Conservation (phyloP, 768 basidiomycete species). For the Leccinum subtestaceum region DNA sequence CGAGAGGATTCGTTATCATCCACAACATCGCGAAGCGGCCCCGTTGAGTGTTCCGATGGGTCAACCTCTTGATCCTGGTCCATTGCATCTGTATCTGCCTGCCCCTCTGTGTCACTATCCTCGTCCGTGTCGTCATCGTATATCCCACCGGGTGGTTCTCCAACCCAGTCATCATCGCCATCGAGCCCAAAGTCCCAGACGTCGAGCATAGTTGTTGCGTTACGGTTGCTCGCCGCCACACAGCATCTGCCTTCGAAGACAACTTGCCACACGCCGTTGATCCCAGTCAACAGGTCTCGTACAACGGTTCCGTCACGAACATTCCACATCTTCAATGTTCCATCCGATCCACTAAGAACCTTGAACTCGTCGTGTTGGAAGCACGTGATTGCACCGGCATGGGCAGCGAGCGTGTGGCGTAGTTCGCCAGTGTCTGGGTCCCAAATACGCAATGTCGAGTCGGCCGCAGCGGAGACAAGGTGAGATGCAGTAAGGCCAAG, state of each 20-base stretch:
- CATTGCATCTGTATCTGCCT: constrained; percentile 68
- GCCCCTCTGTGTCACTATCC: constrained; percentile 46
- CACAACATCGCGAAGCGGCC: constrained; percentile 26
- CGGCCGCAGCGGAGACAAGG: constrained; percentile 94
- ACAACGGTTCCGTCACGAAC: constrained; percentile 82
- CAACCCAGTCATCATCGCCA: constrained; percentile 75
- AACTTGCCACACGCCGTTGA: constrained; percentile 97
- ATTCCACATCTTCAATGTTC: constrained; percentile 98
- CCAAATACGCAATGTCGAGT: constrained; percentile 94
- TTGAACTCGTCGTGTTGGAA: constrained; percentile 99
- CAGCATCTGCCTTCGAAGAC: constrained; percentile 93
- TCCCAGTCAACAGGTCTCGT: constrained; percentile 84
- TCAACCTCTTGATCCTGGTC: constrained; percentile 54
- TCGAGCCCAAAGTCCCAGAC: constrained; percentile 88
- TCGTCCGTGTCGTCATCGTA: constrained; percentile 66
- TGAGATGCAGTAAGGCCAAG: constrained; percentile 85
- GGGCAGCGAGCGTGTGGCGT: constrained; percentile 80
- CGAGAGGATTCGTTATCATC: constrained; percentile 27
- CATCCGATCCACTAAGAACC: constrained; percentile 92
- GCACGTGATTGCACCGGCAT: constrained; percentile 98
- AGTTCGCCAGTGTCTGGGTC: constrained; percentile 82
- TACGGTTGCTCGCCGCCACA: constrained; percentile 88
- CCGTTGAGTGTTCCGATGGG: constrained; percentile 32
- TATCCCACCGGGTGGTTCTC: constrained; percentile 70
- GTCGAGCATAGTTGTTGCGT: constrained; percentile 74